Percentiles rank a stretch among this genome's conserved stretches.
Evolutionary conservation across 1,284 basidiomycete species (phyloP).

Genomic region (Naganishia liquefaciens): DNA sequence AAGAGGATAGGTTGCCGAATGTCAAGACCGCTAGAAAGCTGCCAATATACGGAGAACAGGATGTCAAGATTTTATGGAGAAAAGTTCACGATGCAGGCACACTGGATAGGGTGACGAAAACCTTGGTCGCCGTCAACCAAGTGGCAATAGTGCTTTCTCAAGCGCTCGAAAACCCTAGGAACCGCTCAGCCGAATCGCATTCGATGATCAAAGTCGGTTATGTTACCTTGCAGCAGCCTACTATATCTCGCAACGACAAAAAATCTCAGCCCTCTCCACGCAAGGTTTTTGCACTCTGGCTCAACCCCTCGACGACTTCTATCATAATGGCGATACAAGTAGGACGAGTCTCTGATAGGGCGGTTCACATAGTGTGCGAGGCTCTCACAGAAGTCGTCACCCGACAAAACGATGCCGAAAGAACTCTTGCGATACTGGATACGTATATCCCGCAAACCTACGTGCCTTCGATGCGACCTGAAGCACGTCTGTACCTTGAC

Average conservation of each 20-base stretch:
- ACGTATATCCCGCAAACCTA: conserved; percentile 27
- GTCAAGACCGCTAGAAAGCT: neutral
- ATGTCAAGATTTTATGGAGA: neutral
- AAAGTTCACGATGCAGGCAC: neutral
- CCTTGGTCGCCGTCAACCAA: conserved; percentile 22
- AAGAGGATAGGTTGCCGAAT: conserved; percentile 22
- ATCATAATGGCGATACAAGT: conserved; percentile 11
- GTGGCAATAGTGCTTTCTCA: conserved; percentile 7
- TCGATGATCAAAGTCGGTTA: conserved; percentile 11
- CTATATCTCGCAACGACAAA: neutral
- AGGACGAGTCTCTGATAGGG: conserved; percentile 7
- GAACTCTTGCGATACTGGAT: conserved; percentile 4
- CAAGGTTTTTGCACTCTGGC: conserved; percentile 11
- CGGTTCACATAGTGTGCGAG: conserved; percentile 9
- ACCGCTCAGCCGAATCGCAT: neutral
- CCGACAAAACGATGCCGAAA: neutral
- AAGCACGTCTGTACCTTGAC: neutral
- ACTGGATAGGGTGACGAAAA: neutral
- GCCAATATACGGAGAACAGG: neutral
- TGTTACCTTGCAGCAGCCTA: conserved; percentile 8
- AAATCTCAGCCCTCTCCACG: neutral
- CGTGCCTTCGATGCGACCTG: neutral
- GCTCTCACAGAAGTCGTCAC: neutral
- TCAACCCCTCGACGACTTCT: neutral
- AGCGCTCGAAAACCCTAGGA: neutral